A percentile compares a stretch with the other conserved stretches of the same genome.
Evolutionary conservation across 345 rosid genomes (phyloP).

Genomic region (Orychophragmus violaceus): DNA sequence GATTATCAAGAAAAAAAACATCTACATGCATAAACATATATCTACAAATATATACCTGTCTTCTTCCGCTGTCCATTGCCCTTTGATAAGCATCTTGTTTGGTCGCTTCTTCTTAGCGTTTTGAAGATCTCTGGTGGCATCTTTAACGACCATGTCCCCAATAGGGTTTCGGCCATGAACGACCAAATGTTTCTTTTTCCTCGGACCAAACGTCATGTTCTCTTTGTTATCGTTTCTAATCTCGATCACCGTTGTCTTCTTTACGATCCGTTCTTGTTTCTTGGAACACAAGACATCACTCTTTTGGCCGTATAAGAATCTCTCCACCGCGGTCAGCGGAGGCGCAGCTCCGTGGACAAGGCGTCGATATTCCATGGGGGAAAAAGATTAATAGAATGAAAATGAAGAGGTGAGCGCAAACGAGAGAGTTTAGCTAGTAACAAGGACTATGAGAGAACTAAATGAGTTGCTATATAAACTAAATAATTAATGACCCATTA

Average conservation of each 20-base stretch:
- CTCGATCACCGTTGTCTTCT: slow-evolving; percentile 13
- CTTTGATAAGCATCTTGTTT: slow-evolving; percentile 58
- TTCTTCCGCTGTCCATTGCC: slow-evolving; percentile 93
- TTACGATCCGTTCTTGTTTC: slow-evolving; percentile 24
- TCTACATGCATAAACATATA: background rate
- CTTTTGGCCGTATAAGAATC: slow-evolving; percentile 58
- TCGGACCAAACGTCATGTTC: slow-evolving; percentile 29
- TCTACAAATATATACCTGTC: slow-evolving; percentile 47
- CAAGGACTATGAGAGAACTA: slow-evolving; percentile 14
- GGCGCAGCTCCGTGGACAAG: slow-evolving; percentile 34
- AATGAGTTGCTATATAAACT: slow-evolving; percentile 25
- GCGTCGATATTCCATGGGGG: slow-evolving; percentile 28
- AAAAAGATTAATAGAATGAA: slow-evolving; percentile 8
- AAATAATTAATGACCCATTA: slow-evolving; percentile 24
- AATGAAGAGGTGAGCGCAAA: slow-evolving; percentile 20
- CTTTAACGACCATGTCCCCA: slow-evolving; percentile 22
- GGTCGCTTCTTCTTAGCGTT: slow-evolving; percentile 45
- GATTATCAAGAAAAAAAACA: background rate
- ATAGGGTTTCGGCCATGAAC: slow-evolving; percentile 6
- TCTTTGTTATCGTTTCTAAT: slow-evolving; percentile 29
- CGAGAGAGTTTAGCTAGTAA: slow-evolving; percentile 23
- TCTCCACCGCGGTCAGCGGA: slow-evolving; percentile 73
- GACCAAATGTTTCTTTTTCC: slow-evolving; percentile 17
- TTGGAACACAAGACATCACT: slow-evolving; percentile 15
- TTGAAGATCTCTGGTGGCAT: slow-evolving; percentile 15